Evolutionary conservation across 1,139 yeast genomes (phyloP), one percentile per base, ranked within the genome.

Genomic region (Candida neerlandica): DNA sequence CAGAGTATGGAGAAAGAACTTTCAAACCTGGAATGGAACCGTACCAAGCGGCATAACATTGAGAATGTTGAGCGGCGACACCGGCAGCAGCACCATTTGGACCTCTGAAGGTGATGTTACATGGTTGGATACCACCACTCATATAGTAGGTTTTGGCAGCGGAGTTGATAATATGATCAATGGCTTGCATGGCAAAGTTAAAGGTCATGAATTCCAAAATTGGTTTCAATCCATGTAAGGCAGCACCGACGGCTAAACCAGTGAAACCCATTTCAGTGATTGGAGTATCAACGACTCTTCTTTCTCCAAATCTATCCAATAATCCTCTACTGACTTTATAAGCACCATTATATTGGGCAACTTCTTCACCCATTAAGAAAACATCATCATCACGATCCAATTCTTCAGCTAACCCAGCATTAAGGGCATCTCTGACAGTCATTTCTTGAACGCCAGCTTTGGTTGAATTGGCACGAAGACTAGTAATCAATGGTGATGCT

Each of bases 11-110:
- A 49, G 96, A 89, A 46, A 94, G 75, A 44, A 94, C 99, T 80
- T 95, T 94, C 69, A 94, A 81, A 70, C 99, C 99, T 52, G 99
- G 99, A 61, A 95, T 91, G 50, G 96, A 80, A 59, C 97, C 98
- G 76, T 95, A 94, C 99, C 99, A 94, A 48, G 97, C 91, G 51
- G 97, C 82, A 72, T 85, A 94, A 75, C 91, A 96, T 77, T 94
- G 99, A 40, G 99, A 94, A 77, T 94, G 99, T 75, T 94, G 99
- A 52, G 99, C 99, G 62, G 84, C 99, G 62, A 94, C 99, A 82
- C 99, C 98, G 45, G 97, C 97, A 61, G 99, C 97, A 46, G 99
- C 97, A 74, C 99, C 99, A 73, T 95, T 95, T 56, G 99, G 98
- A 65, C 99, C 99, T 76, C 99, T 87, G 82, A 95, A 95, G 47